phyloP scores from a whole-genome alignment of 495 filamentous ascomycete species.

The Endocarpon pusillum region DNA sequence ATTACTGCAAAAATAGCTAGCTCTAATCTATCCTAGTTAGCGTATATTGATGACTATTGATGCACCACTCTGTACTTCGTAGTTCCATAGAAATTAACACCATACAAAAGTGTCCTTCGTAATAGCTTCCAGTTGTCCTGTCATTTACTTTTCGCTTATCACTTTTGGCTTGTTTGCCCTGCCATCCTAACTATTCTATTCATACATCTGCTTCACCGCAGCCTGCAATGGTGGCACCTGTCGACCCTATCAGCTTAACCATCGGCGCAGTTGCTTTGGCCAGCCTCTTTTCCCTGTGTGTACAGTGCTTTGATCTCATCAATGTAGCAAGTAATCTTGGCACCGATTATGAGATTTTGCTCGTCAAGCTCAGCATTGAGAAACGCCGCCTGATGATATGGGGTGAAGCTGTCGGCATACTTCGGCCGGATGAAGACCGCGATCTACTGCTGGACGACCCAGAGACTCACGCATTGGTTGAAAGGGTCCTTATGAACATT shows the following conservation, averaged over 20 bases:
- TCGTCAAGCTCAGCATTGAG: constrained; percentile 2
- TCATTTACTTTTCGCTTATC: no score
- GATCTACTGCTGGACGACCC: neutral
- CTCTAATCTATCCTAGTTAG: no score
- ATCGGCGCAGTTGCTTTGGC: neutral
- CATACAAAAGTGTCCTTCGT: no score
- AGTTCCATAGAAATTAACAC: no score
- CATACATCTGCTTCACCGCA: no score
- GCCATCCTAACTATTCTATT: no score
- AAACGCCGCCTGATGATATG: constrained; percentile 1
- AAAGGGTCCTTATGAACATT: neutral
- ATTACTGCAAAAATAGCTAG: no score
- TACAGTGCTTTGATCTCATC: constrained; percentile 1
- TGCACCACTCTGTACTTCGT: no score
- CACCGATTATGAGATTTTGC: neutral
- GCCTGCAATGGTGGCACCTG: no score
- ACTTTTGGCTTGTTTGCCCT: no score
- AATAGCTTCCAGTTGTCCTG: no score
- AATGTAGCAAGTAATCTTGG: neutral
- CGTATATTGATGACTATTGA: no score
- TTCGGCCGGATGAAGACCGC: neutral
- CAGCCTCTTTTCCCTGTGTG: constrained; percentile 1
- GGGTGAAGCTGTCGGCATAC: constrained; percentile 1
- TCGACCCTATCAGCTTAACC: neutral
- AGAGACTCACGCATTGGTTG: neutral